Percentiles rank a stretch among this genome's conserved stretches.
These are phyloP conservation scores for Malassezia slooffiae DNA, from an alignment of 1,284 basidiomycete species.

Conservation along the genomic window DNA sequence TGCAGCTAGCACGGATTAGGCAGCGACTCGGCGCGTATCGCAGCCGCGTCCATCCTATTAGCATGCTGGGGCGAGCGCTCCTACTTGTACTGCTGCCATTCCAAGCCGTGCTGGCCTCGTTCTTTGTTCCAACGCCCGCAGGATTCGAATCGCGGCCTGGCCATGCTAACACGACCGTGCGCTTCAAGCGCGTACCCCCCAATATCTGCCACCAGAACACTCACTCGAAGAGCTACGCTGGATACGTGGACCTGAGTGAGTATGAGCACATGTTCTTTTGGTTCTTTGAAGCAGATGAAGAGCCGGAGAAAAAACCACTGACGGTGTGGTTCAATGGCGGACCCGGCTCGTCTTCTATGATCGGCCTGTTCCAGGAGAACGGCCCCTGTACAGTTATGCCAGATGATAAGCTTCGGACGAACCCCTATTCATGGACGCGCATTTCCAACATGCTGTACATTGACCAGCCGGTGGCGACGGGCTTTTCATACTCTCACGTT, in stretches of 20 bases:
- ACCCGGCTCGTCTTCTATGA: slow-evolving; percentile 59
- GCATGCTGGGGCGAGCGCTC: too few relatives aligned
- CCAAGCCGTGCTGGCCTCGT: too few relatives aligned
- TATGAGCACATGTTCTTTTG: slow-evolving; percentile 29
- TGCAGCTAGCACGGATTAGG: too few relatives aligned
- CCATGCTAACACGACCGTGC: slow-evolving; percentile 20
- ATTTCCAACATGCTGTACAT: slow-evolving; percentile 62
- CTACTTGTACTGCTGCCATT: too few relatives aligned
- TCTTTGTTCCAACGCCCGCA: slow-evolving; percentile 13
- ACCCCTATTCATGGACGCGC: slow-evolving; percentile 59
- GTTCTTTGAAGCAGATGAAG: slow-evolving; percentile 28
- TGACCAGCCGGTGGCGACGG: slow-evolving; percentile 54
- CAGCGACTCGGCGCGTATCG: too few relatives aligned
- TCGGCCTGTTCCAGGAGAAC: slow-evolving; percentile 60
- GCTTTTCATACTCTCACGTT: slow-evolving; percentile 24
- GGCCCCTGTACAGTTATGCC: slow-evolving; percentile 59
- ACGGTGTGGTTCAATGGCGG: slow-evolving; percentile 38
- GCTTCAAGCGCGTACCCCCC: slow-evolving; percentile 47
- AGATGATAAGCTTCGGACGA: slow-evolving; percentile 53
- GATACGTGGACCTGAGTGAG: slow-evolving; percentile 24
- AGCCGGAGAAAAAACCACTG: slow-evolving; percentile 21
- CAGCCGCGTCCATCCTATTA: too few relatives aligned
- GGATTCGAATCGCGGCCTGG: slow-evolving; percentile 16
- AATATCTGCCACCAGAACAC: slow-evolving; percentile 64
- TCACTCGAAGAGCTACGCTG: slow-evolving; percentile 57